These are phyloP conservation scores for Cunninghamia lanceolata DNA, from an alignment of 75 land plant species.

Conservation along the genomic window DNA sequence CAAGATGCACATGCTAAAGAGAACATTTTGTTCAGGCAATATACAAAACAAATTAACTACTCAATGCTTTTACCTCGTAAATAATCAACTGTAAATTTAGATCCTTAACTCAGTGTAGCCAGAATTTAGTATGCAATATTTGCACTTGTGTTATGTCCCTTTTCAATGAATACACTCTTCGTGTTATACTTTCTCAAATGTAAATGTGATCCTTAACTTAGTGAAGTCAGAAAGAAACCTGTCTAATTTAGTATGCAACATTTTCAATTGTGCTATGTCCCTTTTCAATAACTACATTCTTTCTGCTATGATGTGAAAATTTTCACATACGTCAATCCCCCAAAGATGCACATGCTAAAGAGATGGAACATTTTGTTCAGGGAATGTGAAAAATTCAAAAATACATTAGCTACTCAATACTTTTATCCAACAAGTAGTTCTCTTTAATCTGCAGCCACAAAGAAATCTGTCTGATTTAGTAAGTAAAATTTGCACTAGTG, in stretches of 20 bases:
- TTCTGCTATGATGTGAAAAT: neutral
- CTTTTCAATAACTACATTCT: neutral
- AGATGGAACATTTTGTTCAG: neutral
- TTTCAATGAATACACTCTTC: neutral
- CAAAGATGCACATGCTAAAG: neutral
- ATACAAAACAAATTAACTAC: neutral
- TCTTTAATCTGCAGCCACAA: neutral
- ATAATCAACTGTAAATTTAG: neutral
- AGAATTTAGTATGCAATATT: neutral
- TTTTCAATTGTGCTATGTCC: neutral
- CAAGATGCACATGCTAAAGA: neutral
- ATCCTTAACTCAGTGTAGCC: neutral
- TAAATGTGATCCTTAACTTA: too few relatives aligned
- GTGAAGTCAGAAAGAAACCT: neutral
- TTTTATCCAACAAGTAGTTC: neutral
- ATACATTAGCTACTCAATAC: neutral
- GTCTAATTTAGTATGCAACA: neutral
- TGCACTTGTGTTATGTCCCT: neutral
- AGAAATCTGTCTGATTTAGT: neutral
- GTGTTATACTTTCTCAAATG: too few relatives aligned
- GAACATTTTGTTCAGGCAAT: neutral
- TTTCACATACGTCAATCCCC: neutral
- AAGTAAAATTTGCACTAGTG: neutral
- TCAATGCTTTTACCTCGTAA: neutral
- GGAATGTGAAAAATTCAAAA: neutral